Evolutionary conservation across 257 asterid genomes (phyloP).

Genomic region (Fraxinus pennsylvanica): DNA sequence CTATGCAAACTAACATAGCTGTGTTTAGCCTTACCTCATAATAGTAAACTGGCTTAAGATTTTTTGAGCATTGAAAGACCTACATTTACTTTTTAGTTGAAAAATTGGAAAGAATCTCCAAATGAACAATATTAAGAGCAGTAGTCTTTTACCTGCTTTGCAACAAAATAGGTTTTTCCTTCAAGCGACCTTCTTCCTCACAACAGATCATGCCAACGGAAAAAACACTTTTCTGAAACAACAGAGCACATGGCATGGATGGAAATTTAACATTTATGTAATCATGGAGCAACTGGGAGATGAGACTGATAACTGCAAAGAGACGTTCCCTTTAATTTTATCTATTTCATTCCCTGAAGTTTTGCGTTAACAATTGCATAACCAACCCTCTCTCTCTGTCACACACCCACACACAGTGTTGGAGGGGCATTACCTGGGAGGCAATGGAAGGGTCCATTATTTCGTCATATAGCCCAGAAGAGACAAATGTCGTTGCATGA

Average conservation of each 20-base stretch:
- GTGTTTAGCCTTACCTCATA: conserved; percentile 3
- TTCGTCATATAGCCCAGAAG: conserved; percentile 69
- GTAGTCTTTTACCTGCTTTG: conserved; percentile 72
- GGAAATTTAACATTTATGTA: conserved; percentile 10
- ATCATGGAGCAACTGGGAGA: conserved; percentile 23
- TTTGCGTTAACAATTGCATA: conserved; percentile 5
- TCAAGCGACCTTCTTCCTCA: conserved; percentile 96
- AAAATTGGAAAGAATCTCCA: conserved; percentile 8
- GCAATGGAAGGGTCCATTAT: conserved; percentile 91
- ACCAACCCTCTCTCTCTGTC: neutral
- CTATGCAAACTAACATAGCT: conserved; percentile 11
- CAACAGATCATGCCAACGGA: conserved; percentile 97
- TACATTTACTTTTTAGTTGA: neutral
- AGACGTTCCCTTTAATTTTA: conserved; percentile 16
- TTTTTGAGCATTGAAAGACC: conserved; percentile 14
- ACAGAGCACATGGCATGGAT: conserved; percentile 22
- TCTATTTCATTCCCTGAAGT: conserved; percentile 10
- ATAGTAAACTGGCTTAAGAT: conserved; percentile 13
- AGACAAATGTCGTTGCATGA: conserved; percentile 51
- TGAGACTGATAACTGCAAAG: conserved; percentile 20
- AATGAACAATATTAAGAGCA: conserved; percentile 17
- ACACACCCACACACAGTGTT: neutral
- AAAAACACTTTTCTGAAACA: conserved; percentile 73
- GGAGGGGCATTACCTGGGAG: conserved; percentile 65
- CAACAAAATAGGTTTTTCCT: conserved; percentile 84